These are phyloP conservation scores for Lanmaoa pseudosensibilis DNA, from an alignment of 768 basidiomycete species.

Conservation along the genomic window DNA sequence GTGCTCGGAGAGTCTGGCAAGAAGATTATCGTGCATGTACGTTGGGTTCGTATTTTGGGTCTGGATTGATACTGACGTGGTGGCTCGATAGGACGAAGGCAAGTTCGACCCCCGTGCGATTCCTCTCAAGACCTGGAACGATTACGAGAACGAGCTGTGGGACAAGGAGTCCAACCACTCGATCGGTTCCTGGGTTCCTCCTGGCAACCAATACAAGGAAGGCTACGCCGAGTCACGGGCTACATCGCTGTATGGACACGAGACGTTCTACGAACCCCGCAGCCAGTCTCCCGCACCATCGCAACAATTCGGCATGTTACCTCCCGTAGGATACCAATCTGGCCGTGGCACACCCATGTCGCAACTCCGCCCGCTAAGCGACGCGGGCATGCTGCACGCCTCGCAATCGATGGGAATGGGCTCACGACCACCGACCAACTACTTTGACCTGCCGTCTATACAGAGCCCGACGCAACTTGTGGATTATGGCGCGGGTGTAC, in stretches of 20 bases:
- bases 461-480: conserved; percentile 50
- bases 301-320: conserved; percentile 49
- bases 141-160: conserved; percentile 97
- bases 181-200: conserved; percentile 90
- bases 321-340: conserved; percentile 72
- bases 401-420: conserved; percentile 63
- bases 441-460: conserved; percentile 63
- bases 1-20: conserved; percentile 94
- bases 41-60: conserved; percentile 29
- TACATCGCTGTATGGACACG: conserved; percentile 82
- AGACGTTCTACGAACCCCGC: conserved; percentile 80
- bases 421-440: conserved; percentile 73
- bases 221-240: conserved; percentile 78
- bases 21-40: conserved; percentile 90
- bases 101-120: conserved; percentile 94
- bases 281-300: conserved; percentile 75
- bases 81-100: conserved; percentile 77
- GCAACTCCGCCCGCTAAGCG: conserved; percentile 34
- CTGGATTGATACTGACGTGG: conserved; percentile 8
- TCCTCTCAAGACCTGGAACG: conserved; percentile 95
- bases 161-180: conserved; percentile 97
- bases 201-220: conserved; percentile 64
- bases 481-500: conserved; percentile 47
- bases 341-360: conserved; percentile 74
- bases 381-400: conserved; percentile 46